phyloP scores from a whole-genome alignment of 441 rosid genomes.

The Theobroma grandiflorum region DNA sequence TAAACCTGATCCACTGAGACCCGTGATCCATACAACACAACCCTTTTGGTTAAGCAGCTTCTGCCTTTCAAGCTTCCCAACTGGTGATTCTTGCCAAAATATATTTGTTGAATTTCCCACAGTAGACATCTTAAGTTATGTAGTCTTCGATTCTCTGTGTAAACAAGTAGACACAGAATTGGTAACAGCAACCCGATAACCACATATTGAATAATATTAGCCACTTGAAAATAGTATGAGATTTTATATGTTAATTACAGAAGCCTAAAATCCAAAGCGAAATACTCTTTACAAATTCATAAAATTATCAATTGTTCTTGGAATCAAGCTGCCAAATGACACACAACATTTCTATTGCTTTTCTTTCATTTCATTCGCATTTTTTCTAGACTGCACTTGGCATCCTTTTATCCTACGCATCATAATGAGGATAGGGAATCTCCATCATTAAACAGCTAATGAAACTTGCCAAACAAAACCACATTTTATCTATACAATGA shows the following conservation, averaged over 20 bases:
- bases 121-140: slow-evolving; percentile 55
- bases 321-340: background rate
- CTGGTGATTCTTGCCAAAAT: slow-evolving; percentile 88
- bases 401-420: background rate
- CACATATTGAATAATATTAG: background rate
- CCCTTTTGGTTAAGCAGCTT: slow-evolving; percentile 83
- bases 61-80: slow-evolving; percentile 81
- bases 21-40: slow-evolving; percentile 94
- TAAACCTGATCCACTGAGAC: slow-evolving; percentile 95
- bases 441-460: background rate
- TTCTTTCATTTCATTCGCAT: background rate
- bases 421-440: background rate
- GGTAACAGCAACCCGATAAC: slow-evolving; percentile 9
- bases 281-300: background rate
- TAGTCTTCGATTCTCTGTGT: slow-evolving; percentile 24
- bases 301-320: too few species aligned
- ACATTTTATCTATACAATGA: background rate
- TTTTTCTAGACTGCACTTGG: background rate
- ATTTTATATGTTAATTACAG: background rate
- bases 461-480: background rate
- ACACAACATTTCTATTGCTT: background rate
- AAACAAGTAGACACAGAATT: slow-evolving; percentile 8
- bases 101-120: slow-evolving; percentile 73
- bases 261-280: background rate
- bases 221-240: background rate